Base-by-base conservation (phyloP, 371 early-diverging fungal genomes). In the Mucor irregularis region DNA sequence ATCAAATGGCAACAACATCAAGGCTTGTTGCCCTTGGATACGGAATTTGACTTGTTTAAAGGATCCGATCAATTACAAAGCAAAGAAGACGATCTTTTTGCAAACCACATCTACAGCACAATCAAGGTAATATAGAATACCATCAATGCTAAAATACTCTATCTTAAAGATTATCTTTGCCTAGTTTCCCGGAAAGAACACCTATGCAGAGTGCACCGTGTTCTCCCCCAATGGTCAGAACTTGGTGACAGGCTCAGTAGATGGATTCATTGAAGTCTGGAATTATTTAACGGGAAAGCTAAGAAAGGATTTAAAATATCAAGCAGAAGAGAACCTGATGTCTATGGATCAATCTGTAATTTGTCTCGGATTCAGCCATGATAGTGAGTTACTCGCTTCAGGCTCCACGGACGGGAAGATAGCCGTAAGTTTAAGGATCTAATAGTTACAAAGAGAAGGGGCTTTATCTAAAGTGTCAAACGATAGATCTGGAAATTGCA, bases 231-330 rank as follows among this genome's bases (percentile, higher is more conserved):
- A 91, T 61, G 94, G 95, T 5, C 86, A 89, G 50, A 87, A 80
- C 45, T 62, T 98, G 26, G 95, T 84, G 5, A 95, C 96, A 4
- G 98, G 97, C 21, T 88, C 90, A 48, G 79, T 83, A 22, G 97
- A 97, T 76, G 98, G 98, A 0, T 90, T 96, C 59, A 90, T 98
- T 53, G 97, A 98, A 71, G 68, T 98, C 10, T 98, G 96, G 96
- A 93, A 96, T 54, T 84, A 86, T 51, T 67, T 87, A 51, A 95
- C 93, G 1, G 96, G 94, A 0, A 96, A 96, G 61, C 72, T 95
- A 22, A 80, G 95, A 28, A 88, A 80, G 55, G 97, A 96, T 73
- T 71, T 98, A 21, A 80, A 82, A 56, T 98, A 96, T 68, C 98
- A 98, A 74, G 87, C 89, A 0, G 91, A 92, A 64, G 95, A 93